phyloP scores from a whole-genome alignment of 1,139 yeast species.

The Yueomyces sp. region DNA sequence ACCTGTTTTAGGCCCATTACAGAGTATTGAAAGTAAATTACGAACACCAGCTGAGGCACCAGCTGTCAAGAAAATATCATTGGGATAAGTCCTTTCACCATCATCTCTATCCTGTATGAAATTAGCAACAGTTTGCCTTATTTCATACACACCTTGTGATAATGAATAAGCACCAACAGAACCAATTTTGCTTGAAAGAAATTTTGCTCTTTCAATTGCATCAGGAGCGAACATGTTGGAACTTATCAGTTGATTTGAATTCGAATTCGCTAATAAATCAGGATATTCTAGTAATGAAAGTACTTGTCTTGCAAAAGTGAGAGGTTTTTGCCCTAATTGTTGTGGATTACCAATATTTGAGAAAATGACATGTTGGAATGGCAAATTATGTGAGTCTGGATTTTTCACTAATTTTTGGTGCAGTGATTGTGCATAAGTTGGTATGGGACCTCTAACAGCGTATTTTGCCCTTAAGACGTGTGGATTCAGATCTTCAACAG shows the following conservation, averaged over 20 bases:
- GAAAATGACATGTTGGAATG: constrained; percentile 63
- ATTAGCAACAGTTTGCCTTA: constrained; percentile 67
- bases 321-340: constrained; percentile 83
- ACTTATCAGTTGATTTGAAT: constrained; percentile 9
- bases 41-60: constrained; percentile 95
- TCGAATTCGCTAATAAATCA: constrained; percentile 30
- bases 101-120: constrained; percentile 65
- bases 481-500: constrained; percentile 50
- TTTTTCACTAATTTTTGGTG: constrained; percentile 39
- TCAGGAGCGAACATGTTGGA: constrained; percentile 45
- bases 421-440: constrained; percentile 79
- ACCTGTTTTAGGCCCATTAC: constrained; percentile 58
- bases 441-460: constrained; percentile 89
- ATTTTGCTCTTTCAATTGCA: constrained; percentile 60
- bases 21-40: constrained; percentile 55
- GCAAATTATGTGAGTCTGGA: constrained; percentile 40
- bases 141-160: constrained; percentile 69
- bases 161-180: constrained; percentile 91
- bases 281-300: constrained; percentile 80
- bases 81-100: constrained; percentile 48
- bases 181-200: constrained; percentile 40
- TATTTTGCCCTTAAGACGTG: constrained; percentile 75
- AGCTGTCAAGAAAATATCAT: constrained; percentile 68
- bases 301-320: constrained; percentile 88
- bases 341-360: constrained; percentile 97